Percentiles rank a stretch among this genome's conserved stretches.
phyloP scores from a whole-genome alignment of 2,329 filamentous ascomycete species.

The Didymella keratinophila region DNA sequence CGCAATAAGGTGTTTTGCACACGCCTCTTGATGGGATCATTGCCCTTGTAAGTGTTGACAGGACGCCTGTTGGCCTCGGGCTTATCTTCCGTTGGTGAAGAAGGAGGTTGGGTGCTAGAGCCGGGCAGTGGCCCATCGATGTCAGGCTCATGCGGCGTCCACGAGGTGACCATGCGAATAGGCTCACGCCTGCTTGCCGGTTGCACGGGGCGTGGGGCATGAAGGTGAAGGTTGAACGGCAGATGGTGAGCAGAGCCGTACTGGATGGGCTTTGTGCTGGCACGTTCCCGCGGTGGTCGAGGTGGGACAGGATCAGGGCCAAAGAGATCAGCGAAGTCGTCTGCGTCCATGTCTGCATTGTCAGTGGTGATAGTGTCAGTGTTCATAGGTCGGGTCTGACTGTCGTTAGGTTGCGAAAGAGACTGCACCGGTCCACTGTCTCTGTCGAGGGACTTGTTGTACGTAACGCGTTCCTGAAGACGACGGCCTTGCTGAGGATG shows the following conservation, averaged over 20 bases:
- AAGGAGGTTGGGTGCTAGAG: not conserved
- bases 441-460: not conserved
- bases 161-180: constrained; percentile 5
- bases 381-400: not conserved
- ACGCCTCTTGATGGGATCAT: constrained; percentile 25
- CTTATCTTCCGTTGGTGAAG: not conserved
- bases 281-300: not conserved
- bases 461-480: not conserved
- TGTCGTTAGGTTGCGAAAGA: no score
- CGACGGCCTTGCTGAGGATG: not conserved
- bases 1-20: constrained; percentile 32
- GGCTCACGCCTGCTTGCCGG: constrained; percentile 10
- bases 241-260: not conserved
- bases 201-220: constrained; percentile 4
- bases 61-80: constrained; percentile 2
- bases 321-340: not conserved
- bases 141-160: not conserved
- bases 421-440: not conserved
- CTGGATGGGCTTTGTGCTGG: not conserved
- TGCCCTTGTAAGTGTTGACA: constrained; percentile 25
- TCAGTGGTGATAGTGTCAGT: not conserved
- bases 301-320: not conserved
- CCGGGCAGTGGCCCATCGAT: not conserved
- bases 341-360: not conserved
- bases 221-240: not conserved